Evolutionary conservation across 1,284 basidiomycete genomes (phyloP).

Genomic region (Cerioporus squamosus): DNA sequence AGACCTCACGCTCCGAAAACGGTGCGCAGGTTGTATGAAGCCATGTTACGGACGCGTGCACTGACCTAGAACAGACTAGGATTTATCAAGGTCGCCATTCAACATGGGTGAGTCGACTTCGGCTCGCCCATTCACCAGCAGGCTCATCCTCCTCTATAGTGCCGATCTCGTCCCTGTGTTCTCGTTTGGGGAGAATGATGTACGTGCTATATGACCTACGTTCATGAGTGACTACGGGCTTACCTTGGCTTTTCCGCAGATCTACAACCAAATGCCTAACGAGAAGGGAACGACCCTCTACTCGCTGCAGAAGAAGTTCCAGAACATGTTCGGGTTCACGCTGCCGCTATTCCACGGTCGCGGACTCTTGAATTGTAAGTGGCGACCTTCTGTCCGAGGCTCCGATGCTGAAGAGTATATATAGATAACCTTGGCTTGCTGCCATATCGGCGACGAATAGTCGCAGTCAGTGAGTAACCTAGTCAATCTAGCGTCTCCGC

Average conservation of each 20-base stretch:
- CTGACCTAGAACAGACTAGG: constrained; percentile 58
- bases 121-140: too few species aligned
- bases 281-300: constrained; percentile 91
- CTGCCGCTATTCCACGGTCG: constrained; percentile 94
- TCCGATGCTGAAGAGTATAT: not conserved
- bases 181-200: constrained; percentile 98
- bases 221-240: not conserved
- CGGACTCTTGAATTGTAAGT: constrained; percentile 88
- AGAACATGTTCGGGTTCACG: constrained; percentile 93
- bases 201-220: constrained; percentile 42
- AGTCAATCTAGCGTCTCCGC: not conserved
- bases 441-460: constrained; percentile 94
- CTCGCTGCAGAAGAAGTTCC: constrained; percentile 87
- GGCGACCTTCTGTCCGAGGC: not conserved
- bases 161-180: constrained; percentile 95
- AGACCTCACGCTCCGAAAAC: constrained; percentile 86
- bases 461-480: constrained; percentile 83
- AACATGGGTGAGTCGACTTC: constrained; percentile 72
- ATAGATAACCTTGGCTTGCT: constrained; percentile 88
- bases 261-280: constrained; percentile 96
- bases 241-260: constrained; percentile 49
- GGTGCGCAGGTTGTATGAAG: constrained; percentile 44
- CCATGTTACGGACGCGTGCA: constrained; percentile 1
- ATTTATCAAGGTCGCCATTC: constrained; percentile 97
- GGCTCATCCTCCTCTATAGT: constrained; percentile 41